phyloP scores from a whole-genome alignment of 2,329 filamentous ascomycete species.

The Orbilia blumenaviensis region DNA sequence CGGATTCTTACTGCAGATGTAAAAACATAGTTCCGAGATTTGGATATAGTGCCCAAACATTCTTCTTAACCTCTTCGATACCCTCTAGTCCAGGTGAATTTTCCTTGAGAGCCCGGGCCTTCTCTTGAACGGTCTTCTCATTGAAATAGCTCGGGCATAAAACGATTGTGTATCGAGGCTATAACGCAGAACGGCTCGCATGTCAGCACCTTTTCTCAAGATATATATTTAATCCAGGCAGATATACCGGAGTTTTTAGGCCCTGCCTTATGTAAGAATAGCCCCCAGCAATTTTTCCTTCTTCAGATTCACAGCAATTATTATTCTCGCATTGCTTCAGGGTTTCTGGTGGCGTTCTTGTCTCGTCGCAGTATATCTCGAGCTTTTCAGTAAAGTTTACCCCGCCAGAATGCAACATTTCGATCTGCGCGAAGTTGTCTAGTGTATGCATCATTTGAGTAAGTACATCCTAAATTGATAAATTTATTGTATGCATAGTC shows the following conservation, averaged over 20 bases:
- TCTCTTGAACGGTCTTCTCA: neutral
- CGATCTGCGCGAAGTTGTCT: slow-evolving; percentile 25
- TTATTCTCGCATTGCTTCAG: neutral
- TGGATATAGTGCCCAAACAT: slow-evolving; percentile 21
- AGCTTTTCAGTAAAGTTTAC: slow-evolving; percentile 1
- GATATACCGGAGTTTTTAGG: neutral
- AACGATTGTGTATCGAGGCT: slow-evolving; percentile 9
- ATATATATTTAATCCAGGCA: neutral
- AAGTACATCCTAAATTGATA: too few relatives aligned
- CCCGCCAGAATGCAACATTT: slow-evolving; percentile 21
- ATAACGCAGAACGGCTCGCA: too few relatives aligned
- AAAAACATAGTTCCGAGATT: slow-evolving; percentile 12
- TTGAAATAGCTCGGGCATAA: slow-evolving; percentile 17
- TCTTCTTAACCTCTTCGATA: neutral
- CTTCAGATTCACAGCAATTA: slow-evolving; percentile 10
- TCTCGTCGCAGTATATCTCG: slow-evolving; percentile 26
- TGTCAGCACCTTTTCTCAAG: too few relatives aligned
- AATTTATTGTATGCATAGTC: neutral
- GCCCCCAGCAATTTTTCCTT: neutral
- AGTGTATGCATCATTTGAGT: too few relatives aligned
- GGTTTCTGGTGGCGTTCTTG: neutral
- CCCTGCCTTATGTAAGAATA: slow-evolving; percentile 8
- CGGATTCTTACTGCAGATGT: neutral
- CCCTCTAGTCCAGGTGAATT: neutral
- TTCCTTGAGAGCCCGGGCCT: neutral